phyloP scores from a whole-genome alignment of 2,329 filamentous ascomycete species.

The Corinectria fuckeliana region DNA sequence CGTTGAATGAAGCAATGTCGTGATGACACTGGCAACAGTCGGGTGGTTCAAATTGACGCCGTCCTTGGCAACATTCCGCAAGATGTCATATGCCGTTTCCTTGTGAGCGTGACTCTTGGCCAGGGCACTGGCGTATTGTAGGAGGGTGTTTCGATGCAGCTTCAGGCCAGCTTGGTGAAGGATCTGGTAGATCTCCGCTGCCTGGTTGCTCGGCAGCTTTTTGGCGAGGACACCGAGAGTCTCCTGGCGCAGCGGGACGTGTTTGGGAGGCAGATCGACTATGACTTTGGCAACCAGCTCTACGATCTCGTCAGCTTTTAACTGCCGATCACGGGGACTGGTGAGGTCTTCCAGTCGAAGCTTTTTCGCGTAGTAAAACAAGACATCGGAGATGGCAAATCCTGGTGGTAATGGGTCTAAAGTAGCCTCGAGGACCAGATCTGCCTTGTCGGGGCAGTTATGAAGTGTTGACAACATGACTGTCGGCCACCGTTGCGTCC shows the following conservation, averaged over 20 bases:
- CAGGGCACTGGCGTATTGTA: constrained; percentile 56
- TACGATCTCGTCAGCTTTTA: constrained; percentile 41
- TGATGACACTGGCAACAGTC: constrained; percentile 61
- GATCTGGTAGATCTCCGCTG: constrained; percentile 45
- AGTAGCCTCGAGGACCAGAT: constrained; percentile 46
- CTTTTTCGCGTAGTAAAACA: constrained; percentile 41
- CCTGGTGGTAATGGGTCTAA: constrained; percentile 45
- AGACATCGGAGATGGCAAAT: constrained; percentile 47
- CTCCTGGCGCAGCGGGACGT: constrained; percentile 47
- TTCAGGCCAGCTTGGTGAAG: constrained; percentile 39
- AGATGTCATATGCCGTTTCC: constrained; percentile 51
- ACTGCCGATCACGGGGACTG: constrained; percentile 27
- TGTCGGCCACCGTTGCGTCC: constrained; percentile 40
- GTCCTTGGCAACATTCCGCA: constrained; percentile 43
- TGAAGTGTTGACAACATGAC: constrained; percentile 47
- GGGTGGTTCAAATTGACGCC: constrained; percentile 54
- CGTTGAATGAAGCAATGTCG: constrained; percentile 59
- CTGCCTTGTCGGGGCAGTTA: constrained; percentile 41
- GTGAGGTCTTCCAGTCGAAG: constrained; percentile 26
- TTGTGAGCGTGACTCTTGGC: constrained; percentile 50
- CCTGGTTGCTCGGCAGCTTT: constrained; percentile 40
- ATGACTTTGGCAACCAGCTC: constrained; percentile 40
- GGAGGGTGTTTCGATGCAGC: constrained; percentile 51
- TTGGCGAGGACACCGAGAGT: constrained; percentile 44
- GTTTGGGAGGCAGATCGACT: constrained; percentile 36